These are phyloP conservation scores for Starmerella apicola DNA, from an alignment of 805 yeast species.

Conservation along the genomic window DNA sequence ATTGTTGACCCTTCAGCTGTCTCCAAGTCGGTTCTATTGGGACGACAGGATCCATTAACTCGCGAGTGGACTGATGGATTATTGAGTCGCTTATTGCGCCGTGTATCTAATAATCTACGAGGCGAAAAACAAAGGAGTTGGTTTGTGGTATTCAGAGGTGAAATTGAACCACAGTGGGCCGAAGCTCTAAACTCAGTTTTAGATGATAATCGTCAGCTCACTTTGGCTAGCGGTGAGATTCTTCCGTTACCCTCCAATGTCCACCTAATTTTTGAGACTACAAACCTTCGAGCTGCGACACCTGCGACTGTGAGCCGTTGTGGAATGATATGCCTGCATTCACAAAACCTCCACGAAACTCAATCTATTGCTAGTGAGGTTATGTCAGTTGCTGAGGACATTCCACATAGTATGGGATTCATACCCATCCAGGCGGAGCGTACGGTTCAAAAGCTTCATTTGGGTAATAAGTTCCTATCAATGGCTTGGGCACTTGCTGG, in stretches of 20 bases:
- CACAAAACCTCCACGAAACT: not conserved
- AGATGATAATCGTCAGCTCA: constrained; percentile 72
- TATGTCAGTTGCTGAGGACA: constrained; percentile 22
- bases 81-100: constrained; percentile 54
- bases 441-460: constrained; percentile 31
- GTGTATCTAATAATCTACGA: constrained; percentile 39
- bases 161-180: constrained; percentile 87
- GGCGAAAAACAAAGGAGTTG: constrained; percentile 44
- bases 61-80: constrained; percentile 91
- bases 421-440: constrained; percentile 29
- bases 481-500: constrained; percentile 58
- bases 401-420: constrained; percentile 43
- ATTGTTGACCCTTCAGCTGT: constrained; percentile 66
- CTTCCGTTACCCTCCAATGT: constrained; percentile 52
- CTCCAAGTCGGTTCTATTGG: constrained; percentile 54
- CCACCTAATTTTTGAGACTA: constrained; percentile 65
- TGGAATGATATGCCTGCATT: constrained; percentile 57
- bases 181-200: constrained; percentile 81
- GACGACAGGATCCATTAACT: constrained; percentile 58
- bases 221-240: constrained; percentile 85
- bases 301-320: constrained; percentile 90
- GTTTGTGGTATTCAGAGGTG: constrained; percentile 87
- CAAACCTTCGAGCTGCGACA: constrained; percentile 52
- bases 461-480: constrained; percentile 28
- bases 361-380: constrained; percentile 11